These are phyloP conservation scores for Naematelia aurantialba DNA, from an alignment of 768 basidiomycete species.

Conservation along the genomic window DNA sequence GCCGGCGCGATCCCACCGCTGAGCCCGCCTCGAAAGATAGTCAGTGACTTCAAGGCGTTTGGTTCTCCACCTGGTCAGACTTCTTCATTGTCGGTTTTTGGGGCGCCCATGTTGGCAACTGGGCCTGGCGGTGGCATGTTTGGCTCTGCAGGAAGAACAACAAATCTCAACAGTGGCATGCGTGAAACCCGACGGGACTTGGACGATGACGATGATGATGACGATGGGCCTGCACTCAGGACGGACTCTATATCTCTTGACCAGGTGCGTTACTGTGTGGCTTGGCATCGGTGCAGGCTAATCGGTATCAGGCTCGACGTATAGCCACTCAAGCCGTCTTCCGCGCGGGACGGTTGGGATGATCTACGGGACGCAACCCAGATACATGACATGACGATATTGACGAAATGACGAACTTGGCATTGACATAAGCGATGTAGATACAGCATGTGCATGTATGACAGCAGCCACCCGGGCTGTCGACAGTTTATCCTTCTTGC, in stretches of 20 bases:
- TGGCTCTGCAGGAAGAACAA: constrained; percentile 29
- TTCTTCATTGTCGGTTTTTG: constrained; percentile 67
- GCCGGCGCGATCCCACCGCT: constrained; percentile 17
- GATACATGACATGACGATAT: not conserved
- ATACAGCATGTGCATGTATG: not conserved
- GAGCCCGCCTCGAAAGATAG: constrained; percentile 67
- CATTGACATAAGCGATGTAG: not conserved
- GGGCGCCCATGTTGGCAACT: constrained; percentile 55
- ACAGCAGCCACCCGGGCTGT: not conserved
- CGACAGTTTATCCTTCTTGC: not conserved
- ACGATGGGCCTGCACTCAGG: constrained; percentile 53
- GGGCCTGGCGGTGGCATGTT: constrained; percentile 45
- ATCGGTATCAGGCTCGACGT: constrained; percentile 43
- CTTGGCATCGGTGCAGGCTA: constrained; percentile 11
- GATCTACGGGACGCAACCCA: not conserved
- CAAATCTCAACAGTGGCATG: constrained; percentile 54
- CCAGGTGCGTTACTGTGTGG: constrained; percentile 60
- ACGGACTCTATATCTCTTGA: constrained; percentile 84
- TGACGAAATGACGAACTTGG: constrained; percentile 2
- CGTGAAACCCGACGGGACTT: constrained; percentile 54
- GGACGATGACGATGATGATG: constrained; percentile 68
- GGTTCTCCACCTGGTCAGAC: constrained; percentile 53
- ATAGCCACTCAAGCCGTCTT: constrained; percentile 48
- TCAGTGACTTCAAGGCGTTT: constrained; percentile 60
- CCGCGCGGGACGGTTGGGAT: constrained; percentile 30